Evolutionary conservation across 345 rosid species (phyloP), one percentile per base, ranked within the genome.

Genomic region (Nasturtium officinale): DNA sequence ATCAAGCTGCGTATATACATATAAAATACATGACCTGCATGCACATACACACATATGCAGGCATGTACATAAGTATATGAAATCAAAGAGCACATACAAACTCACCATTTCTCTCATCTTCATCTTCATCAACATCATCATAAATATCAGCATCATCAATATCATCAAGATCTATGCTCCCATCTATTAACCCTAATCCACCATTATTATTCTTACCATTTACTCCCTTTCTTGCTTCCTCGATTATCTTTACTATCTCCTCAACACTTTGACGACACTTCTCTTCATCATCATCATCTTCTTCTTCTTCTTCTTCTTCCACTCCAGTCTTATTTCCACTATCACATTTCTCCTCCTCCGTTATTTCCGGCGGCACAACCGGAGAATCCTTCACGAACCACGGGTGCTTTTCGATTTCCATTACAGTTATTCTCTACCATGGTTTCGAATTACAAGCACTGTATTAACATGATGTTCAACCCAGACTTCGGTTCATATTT

Each of bases 111-210:
- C 81, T 77, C 67, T 86, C 97, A 0, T 76, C 58, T 30, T 85
- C 61, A 37, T 85, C 88, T 56, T 85, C 94, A 62, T 78, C 85
- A 30, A 78, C 72, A 54, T 82, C 89, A 43, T 57, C 75, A 45
- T 89, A 94, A 3, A 82, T 65, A 18, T 88, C 90, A 5, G 77
- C 91, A 82, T 88, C 94, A 15, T 87, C 91, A 35, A 87, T 73
- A 70, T 86, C 95, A 65, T 87, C 91, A 29, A 87, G 78, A 75
- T 88, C 98, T 82, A 89, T 63, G 76, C 90, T 88, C 7, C 91
- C 90, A 35, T 84, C 91, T 2, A 81, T 35, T n/a, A 84, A 77
- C 18, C 80, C 69, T 38, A 62, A 56, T 33, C 82, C 87, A 11
- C 80, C 89, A 17, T 50, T 60, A 72, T 54, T 80, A 10, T 71